Percentiles rank a stretch among this genome's conserved stretches.
These are phyloP conservation scores for Salvia hispanica DNA, from an alignment of 257 asterid genomes.

Conservation along the genomic window DNA sequence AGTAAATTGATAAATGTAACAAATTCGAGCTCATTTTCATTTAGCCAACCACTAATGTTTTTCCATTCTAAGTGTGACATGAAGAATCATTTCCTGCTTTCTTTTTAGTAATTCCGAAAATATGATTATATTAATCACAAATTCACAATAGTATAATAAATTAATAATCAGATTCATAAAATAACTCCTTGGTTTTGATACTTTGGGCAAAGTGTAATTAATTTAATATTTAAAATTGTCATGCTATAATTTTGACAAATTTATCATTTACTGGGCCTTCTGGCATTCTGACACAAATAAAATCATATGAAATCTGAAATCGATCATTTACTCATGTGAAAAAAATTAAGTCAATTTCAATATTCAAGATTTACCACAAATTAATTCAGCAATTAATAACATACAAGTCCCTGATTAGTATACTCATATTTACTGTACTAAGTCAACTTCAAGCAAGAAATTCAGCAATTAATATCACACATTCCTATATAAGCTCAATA, in stretches of 20 bases:
- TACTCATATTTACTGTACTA: not conserved
- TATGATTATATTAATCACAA: not conserved
- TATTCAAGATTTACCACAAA: constrained; percentile 4
- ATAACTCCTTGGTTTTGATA: not conserved
- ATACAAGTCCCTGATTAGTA: not conserved
- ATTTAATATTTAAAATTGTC: not conserved
- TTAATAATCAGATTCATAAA: too few species aligned
- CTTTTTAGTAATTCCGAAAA: not conserved
- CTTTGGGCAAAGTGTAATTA: not conserved
- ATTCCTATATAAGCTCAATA: too few species aligned
- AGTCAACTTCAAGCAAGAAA: constrained; percentile 18
- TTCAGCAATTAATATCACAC: too few species aligned
- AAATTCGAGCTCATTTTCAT: too few species aligned
- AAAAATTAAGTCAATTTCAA: not conserved
- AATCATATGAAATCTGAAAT: not conserved
- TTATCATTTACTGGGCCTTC: not conserved
- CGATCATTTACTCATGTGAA: not conserved
- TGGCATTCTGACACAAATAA: constrained; percentile 5
- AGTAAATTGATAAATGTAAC: too few species aligned
- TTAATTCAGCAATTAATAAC: constrained; percentile 23
- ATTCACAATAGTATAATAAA: too few species aligned
- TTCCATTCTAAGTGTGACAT: not conserved
- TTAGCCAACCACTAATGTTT: too few species aligned
- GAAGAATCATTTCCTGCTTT: not conserved
- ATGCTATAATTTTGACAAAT: not conserved